These are phyloP conservation scores for Zoysia matrella DNA, from an alignment of 202 grass and related monocot genomes.

Conservation along the genomic window DNA sequence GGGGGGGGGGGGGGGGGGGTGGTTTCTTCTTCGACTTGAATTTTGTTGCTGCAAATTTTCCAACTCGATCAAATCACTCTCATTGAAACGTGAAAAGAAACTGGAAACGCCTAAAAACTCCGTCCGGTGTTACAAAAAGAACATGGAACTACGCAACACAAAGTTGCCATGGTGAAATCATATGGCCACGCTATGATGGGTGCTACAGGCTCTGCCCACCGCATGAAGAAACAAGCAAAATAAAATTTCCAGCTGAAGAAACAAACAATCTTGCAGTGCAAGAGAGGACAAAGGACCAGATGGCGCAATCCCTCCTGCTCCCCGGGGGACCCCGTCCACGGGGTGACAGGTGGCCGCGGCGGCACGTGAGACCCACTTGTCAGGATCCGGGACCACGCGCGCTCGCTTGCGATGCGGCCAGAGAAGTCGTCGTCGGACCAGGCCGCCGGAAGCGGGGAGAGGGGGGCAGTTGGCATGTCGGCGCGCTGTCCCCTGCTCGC, in stretches of 20 bases:
- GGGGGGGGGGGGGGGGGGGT: neutral
- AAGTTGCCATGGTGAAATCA: neutral
- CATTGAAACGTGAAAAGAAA: neutral
- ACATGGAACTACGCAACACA: no score
- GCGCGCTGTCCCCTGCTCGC: constrained; percentile 51
- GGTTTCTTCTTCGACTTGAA: neutral
- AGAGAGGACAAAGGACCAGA: no score
- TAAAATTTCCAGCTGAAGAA: no score
- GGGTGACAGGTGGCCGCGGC: constrained; percentile 21
- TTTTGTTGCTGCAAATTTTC: neutral
- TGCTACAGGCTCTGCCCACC: no score
- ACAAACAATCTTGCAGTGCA: no score
- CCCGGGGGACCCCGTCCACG: no score
- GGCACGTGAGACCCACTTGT: constrained; percentile 28
- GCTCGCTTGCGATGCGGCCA: neutral
- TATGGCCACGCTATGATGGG: no score
- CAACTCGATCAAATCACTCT: no score
- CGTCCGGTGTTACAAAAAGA: neutral
- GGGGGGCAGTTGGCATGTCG: constrained; percentile 42
- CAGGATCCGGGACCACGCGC: constrained; percentile 6
- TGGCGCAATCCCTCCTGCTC: no score
- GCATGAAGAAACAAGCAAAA: no score
- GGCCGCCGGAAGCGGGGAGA: neutral
- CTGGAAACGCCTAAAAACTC: no score
- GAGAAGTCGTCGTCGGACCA: neutral